Evolutionary conservation across 2,329 filamentous ascomycete species (phyloP).

Genomic region (Ophiostoma fasciatum): DNA sequence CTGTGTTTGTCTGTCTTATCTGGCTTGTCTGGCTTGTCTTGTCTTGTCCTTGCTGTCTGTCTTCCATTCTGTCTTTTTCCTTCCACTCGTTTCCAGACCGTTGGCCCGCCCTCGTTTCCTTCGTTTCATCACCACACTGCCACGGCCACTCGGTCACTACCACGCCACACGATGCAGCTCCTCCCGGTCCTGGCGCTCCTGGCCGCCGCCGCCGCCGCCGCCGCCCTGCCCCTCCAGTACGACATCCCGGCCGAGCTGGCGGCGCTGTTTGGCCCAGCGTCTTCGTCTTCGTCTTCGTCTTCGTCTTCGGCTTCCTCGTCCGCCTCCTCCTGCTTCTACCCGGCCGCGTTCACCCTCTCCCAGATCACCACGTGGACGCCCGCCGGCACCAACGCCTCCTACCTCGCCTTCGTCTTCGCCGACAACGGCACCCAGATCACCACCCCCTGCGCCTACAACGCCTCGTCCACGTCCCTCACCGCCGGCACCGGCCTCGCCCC

Average conservation of each 20-base stretch:
- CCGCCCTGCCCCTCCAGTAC: conserved; percentile 3
- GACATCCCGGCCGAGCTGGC: conserved; percentile 4
- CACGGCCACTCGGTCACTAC: neutral
- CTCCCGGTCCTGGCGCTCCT: neutral
- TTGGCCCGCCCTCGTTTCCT: too few relatives aligned
- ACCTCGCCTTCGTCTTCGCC: conserved; percentile 25
- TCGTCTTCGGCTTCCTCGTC: neutral
- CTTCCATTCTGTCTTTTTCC: too few relatives aligned
- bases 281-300: neutral
- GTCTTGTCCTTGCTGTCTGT: neutral
- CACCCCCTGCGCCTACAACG: conserved; percentile 30
- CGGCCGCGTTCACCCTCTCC: conserved; percentile 22
- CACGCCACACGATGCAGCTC: neutral
- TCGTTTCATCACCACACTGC: neutral
- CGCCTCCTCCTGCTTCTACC: conserved; percentile 7
- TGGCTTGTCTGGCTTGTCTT: neutral
- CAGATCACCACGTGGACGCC: conserved; percentile 21
- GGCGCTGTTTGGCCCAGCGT: neutral
- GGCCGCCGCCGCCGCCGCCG: neutral
- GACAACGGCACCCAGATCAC: conserved; percentile 24
- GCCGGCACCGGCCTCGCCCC: conserved; percentile 16
- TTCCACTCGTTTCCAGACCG: neutral
- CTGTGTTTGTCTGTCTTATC: neutral
- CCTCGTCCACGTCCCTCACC: conserved; percentile 22
- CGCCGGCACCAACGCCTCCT: conserved; percentile 18